phyloP scores from a whole-genome alignment of 139 green algal species.

The Closterium sp. region DNA sequence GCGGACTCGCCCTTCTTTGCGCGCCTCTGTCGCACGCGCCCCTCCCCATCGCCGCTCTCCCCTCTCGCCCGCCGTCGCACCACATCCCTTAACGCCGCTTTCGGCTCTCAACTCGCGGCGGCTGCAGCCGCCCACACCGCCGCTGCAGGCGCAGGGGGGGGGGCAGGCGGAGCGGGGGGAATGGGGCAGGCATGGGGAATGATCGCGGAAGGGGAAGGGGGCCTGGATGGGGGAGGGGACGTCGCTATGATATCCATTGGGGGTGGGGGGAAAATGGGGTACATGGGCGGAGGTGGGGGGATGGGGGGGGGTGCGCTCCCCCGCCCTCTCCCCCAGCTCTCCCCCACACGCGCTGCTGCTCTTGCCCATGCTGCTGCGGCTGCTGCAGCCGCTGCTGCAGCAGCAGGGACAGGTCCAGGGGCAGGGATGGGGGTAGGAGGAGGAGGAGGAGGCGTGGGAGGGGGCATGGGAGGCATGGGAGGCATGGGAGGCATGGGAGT shows the following conservation, averaged over 20 bases:
- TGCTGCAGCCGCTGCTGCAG: neutral
- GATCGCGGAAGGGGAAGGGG: neutral
- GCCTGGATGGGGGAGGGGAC: neutral
- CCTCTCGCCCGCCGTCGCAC: neutral
- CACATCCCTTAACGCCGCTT: neutral
- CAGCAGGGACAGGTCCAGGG: neutral
- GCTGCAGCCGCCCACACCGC: neutral
- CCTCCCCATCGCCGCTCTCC: neutral
- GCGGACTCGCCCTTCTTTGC: neutral
- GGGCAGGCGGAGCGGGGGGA: neutral
- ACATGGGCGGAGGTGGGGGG: neutral
- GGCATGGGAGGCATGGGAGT: neutral
- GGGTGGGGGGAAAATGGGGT: neutral
- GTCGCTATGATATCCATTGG: neutral
- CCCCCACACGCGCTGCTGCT: neutral
- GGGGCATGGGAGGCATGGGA: too few relatives aligned
- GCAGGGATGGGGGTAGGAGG: too few relatives aligned
- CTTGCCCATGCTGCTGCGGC: neutral
- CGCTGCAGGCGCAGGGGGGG: neutral
- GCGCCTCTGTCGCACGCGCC: neutral
- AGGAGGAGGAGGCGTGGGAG: too few relatives aligned
- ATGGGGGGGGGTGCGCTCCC: too few relatives aligned
- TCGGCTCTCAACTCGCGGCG: neutral
- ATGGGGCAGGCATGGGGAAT: neutral
- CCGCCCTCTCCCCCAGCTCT: neutral